These are phyloP conservation scores for Kodamaea suecica DNA, from an alignment of 1,139 yeast genomes.

Conservation along the genomic window DNA sequence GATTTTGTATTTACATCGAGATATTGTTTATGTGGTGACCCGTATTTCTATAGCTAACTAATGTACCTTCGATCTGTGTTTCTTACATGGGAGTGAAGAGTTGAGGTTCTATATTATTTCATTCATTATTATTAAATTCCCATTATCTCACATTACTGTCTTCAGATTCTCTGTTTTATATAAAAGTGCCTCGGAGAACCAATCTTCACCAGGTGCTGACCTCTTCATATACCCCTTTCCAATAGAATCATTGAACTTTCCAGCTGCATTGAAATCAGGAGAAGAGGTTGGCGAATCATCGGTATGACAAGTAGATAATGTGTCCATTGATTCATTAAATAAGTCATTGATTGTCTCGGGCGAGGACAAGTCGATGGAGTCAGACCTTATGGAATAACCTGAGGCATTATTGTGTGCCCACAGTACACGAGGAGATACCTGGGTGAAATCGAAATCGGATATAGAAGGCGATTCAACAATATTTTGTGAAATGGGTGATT, in stretches of 20 bases:
- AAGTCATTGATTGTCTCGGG: constrained; percentile 14
- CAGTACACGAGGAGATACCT: neutral
- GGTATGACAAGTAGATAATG: constrained; percentile 21
- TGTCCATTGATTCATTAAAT: constrained; percentile 22
- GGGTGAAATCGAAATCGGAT: constrained; percentile 1
- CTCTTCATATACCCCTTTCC: neutral
- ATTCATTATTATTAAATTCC: neutral
- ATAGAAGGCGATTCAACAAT: neutral
- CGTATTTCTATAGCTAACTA: too few relatives aligned
- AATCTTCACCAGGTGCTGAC: neutral
- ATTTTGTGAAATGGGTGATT: neutral
- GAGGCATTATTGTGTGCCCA: constrained; percentile 8
- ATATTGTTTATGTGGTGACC: too few relatives aligned
- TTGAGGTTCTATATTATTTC: too few relatives aligned
- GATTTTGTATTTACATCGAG: too few relatives aligned
- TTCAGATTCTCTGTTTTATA: neutral
- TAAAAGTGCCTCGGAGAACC: constrained; percentile 2
- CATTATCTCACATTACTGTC: neutral
- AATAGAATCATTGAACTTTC: neutral
- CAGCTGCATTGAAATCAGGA: too few relatives aligned
- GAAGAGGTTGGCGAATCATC: neutral
- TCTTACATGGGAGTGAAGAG: too few relatives aligned
- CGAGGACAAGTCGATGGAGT: constrained; percentile 10
- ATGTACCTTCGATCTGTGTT: too few relatives aligned
- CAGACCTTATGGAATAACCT: constrained; percentile 16